phyloP scores from a whole-genome alignment of 257 asterid species.

The Petunia secreta region DNA sequence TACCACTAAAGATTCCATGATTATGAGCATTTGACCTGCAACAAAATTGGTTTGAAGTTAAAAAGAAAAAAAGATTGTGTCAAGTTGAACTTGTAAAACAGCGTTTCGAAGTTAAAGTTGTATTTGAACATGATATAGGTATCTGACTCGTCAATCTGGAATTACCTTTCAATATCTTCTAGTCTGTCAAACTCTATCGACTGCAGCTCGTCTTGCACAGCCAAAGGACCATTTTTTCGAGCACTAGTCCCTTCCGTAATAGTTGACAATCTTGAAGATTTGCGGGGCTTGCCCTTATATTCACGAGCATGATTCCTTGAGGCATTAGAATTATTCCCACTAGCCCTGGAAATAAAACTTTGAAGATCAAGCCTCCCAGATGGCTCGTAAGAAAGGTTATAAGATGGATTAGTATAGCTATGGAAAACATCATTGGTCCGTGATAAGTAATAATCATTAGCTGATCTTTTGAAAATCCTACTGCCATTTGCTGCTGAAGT shows the following conservation, averaged over 20 bases:
- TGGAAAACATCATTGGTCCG: conserved; percentile 41
- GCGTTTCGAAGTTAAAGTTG: not conserved
- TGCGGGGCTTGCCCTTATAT: conserved; percentile 20
- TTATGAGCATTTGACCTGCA: conserved; percentile 7
- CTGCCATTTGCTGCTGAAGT: conserved; percentile 38
- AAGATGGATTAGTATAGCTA: conserved; percentile 34
- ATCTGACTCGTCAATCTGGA: conserved; percentile 39
- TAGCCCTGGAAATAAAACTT: conserved; percentile 50
- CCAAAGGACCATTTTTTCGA: conserved; percentile 37
- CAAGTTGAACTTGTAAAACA: too few relatives aligned
- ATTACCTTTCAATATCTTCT: conserved; percentile 45
- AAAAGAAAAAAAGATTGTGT: too few relatives aligned
- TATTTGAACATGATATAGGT: not conserved
- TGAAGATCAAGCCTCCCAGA: conserved; percentile 65
- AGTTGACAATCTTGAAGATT: conserved; percentile 29
- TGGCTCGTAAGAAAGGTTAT: conserved; percentile 40
- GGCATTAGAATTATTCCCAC: conserved; percentile 37
- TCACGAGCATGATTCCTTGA: conserved; percentile 33
- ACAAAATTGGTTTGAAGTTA: conserved; percentile 14
- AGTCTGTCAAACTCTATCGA: conserved; percentile 37
- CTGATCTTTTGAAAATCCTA: conserved; percentile 56
- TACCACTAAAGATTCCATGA: not conserved
- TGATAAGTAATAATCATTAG: conserved; percentile 64
- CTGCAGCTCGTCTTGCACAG: conserved; percentile 40
- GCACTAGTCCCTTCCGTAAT: conserved; percentile 37